Base-by-base conservation (phyloP, 208 protist species). In the Porcisia deanei region DNA sequence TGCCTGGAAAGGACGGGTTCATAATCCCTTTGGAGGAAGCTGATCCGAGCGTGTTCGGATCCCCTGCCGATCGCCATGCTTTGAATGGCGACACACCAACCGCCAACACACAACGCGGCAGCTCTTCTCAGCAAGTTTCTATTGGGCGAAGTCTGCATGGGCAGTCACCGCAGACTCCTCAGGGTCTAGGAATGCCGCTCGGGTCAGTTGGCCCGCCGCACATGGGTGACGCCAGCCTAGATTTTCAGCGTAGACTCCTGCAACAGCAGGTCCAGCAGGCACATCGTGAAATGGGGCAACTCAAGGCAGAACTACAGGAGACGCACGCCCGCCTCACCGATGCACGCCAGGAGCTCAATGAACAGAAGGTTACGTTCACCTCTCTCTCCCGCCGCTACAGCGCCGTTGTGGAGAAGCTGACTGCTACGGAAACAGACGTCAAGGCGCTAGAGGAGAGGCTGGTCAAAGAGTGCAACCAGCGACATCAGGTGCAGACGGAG, bases 301-400 rank as follows among this genome's bases (percentile, higher is more conserved):
- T 90, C 37, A 86, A 84, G 73, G 84, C 75, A 45, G 88, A 91
- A 76, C 74, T 91, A 57, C 79, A 84, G 54, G 85, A 92, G 34
- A 77, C 83, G 3, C 82, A 65, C 39, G 59, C 4, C 14, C 85
- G 86, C 34, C 76, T 91, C 5, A 39, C 77, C 14, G 76, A 85
- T 37, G 71, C 75, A 7, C 86, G 85, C 22, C 81, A 83, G 34
- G 63, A 80, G 57, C 76, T 93, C 54, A 90, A 91, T 47, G 88
- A 92, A 54, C 85, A 93, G 53, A 89, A 89, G 79, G 73, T 86
- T 34, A 80, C 92, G 79, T 82, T 84, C 77, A 88, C 83, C 71
- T 80, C 88, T 7, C 82, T 95, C 69, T 84, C 85, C 4, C 87
- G 92, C 71, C 81, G 88, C 54, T 95, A 93, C 78, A 81, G 85